These are phyloP conservation scores for Solanum okadae DNA, from an alignment of 257 asterid genomes.

Conservation along the genomic window DNA sequence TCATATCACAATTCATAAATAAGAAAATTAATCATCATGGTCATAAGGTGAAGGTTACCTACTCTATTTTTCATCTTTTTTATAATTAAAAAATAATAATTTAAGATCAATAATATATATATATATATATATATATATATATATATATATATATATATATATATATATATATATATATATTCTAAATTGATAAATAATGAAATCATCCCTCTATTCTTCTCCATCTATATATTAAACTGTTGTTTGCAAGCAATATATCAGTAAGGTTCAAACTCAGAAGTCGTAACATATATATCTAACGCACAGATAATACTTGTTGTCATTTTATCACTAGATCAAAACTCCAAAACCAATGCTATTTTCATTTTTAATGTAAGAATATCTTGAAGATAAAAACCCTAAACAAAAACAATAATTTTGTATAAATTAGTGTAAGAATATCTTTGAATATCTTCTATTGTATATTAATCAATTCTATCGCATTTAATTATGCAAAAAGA, in stretches of 20 bases:
- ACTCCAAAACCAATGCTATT: background rate
- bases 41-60: background rate
- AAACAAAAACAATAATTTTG: background rate
- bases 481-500: background rate
- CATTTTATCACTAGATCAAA: background rate
- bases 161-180: too few species aligned
- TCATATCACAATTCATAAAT: background rate
- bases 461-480: background rate
- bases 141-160: too few species aligned
- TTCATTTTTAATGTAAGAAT: background rate
- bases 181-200: background rate
- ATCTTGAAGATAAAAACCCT: background rate
- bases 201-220: background rate
- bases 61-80: background rate
- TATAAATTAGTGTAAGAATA: background rate
- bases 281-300: background rate
- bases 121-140: too few species aligned
- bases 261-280: accelerated
- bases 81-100: background rate
- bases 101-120: background rate
- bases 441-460: background rate
- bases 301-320: accelerated
- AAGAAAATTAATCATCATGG: background rate
- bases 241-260: background rate
- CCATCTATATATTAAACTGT: background rate